Conservation (phyloP, 2,329 filamentous ascomycete genomes). For the Aspergillus hiratsukae region DNA sequence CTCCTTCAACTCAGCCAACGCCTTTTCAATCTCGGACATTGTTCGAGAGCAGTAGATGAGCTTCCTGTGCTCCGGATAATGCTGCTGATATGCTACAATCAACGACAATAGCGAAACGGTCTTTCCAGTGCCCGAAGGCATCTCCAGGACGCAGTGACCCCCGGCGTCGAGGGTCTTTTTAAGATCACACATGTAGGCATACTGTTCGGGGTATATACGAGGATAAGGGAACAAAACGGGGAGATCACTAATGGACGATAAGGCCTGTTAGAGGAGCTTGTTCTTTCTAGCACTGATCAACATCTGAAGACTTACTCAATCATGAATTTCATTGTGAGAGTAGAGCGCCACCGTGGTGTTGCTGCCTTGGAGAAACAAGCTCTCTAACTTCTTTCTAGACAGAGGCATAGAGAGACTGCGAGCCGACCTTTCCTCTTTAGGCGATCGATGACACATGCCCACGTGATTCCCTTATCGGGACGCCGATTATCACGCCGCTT, state of each 20-base stretch:
- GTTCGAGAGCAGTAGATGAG: constrained; percentile 99
- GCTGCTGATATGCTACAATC: constrained; percentile 94
- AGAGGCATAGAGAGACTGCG: constrained; percentile 14
- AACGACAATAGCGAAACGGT: constrained; percentile 91
- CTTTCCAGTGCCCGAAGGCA: constrained; percentile 98
- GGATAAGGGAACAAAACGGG: constrained; percentile 71
- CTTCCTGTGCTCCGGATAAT: constrained; percentile 88
- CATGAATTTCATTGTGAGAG: constrained; percentile 67
- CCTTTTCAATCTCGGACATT: constrained; percentile 99
- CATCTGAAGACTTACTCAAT: constrained; percentile 56
- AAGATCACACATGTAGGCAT: constrained; percentile 79
- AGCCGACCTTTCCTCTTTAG: constrained; percentile 27
- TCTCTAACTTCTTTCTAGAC: constrained; percentile 2
- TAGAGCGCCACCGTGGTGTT: constrained; percentile 16
- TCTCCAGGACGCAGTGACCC: constrained; percentile 94
- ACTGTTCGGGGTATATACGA: constrained; percentile 69
- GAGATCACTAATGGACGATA: constrained; percentile 49
- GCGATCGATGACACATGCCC: constrained; percentile 29
- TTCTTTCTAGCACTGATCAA: background rate
- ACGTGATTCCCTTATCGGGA: constrained; percentile 32
- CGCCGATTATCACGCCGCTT: constrained; percentile 15
- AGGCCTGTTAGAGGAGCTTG: constrained; percentile 5
- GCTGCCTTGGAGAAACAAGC: constrained; percentile 8
- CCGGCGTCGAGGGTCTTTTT: constrained; percentile 87
- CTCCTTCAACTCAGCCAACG: constrained; percentile 80